These are phyloP conservation scores for Mimosa pudica DNA, from an alignment of 306 rosid genomes.

Conservation along the genomic window DNA sequence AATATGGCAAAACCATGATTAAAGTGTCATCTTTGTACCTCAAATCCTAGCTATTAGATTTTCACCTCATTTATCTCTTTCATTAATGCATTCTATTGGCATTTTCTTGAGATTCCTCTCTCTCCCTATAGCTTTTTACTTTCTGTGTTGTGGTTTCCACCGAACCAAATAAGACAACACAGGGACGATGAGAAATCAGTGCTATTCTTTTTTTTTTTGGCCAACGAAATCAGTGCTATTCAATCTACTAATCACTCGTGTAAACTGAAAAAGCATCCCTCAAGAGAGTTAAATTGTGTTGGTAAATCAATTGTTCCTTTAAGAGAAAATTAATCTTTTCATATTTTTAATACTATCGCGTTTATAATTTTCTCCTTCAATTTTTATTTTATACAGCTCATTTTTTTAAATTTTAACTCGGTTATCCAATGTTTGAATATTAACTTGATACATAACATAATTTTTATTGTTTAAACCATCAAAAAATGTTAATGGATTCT, in stretches of 20 bases:
- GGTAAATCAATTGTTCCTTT: neutral
- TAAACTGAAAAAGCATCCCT: neutral
- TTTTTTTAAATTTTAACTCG: no score
- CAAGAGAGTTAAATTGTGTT: neutral
- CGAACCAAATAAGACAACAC: neutral
- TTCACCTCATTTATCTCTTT: neutral
- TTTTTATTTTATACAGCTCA: no score
- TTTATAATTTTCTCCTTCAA: no score
- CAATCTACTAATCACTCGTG: neutral
- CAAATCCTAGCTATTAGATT: neutral
- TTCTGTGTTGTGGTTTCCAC: neutral
- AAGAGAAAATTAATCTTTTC: no score
- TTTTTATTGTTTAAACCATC: no score
- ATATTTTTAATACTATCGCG: no score
- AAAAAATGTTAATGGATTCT: no score
- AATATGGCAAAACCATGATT: constrained; percentile 13
- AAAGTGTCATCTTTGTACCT: neutral
- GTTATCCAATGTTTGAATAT: no score
- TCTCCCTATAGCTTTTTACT: neutral
- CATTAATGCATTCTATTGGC: neutral
- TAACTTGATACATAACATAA: no score
- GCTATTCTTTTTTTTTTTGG: no score
- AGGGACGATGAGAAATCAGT: neutral
- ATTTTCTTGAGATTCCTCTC: neutral
- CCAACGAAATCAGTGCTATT: neutral